Evolutionary conservation across 805 yeast genomes (phyloP).

Genomic region (Sungouiozyma intestinalis): DNA sequence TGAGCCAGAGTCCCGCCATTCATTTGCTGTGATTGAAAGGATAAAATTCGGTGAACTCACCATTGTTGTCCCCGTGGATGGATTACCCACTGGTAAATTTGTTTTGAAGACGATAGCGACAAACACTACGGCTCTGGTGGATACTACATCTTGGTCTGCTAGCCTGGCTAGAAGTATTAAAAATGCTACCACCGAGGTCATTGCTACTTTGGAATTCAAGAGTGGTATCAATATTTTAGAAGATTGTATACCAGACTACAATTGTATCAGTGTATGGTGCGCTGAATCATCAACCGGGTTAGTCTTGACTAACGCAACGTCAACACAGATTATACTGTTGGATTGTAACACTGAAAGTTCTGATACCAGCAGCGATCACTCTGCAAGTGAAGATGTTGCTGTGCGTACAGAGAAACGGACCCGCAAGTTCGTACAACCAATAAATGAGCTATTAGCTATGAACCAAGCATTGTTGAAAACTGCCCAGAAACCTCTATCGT

Average conservation of each 20-base stretch:
- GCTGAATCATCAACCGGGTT: background rate
- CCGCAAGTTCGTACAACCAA: conserved; percentile 13
- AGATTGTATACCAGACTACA: conserved; percentile 2
- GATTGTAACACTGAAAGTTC: too few relatives aligned
- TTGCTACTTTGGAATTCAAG: conserved; percentile 5
- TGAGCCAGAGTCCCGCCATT: conserved; percentile 16
- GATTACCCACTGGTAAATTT: background rate
- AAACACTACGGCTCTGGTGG: background rate
- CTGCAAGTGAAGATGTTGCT: too few relatives aligned
- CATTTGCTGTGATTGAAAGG: conserved; percentile 16
- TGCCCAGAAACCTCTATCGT: conserved; percentile 10
- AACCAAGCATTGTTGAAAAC: conserved; percentile 10
- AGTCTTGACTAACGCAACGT: background rate
- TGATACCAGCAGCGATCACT: too few relatives aligned
- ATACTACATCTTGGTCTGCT: conserved; percentile 16
- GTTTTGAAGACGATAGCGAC: background rate
- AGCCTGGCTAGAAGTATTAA: conserved; percentile 10
- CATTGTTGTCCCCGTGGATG: background rate
- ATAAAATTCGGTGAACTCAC: background rate
- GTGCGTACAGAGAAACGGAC: background rate
- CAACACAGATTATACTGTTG: background rate
- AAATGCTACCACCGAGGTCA: conserved; percentile 6
- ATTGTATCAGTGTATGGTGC: conserved; percentile 1
- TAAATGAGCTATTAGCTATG: conserved; percentile 13
- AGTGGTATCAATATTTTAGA: conserved; percentile 6